phyloP scores from a whole-genome alignment of 768 basidiomycete genomes.

The Lactarius tabidus region DNA sequence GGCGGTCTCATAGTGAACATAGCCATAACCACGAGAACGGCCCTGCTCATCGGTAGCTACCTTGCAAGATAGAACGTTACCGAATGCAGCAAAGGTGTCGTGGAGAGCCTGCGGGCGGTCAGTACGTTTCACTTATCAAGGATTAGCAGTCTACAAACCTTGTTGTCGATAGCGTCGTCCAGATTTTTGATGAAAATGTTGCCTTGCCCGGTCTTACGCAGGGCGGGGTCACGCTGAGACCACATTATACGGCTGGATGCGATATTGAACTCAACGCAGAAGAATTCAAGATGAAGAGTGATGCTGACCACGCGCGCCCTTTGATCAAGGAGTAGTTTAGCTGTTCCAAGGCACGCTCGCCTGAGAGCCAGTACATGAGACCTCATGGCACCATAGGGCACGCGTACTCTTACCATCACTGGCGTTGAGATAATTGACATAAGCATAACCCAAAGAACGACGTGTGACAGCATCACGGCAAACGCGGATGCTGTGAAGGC shows the following conservation, averaged over 20 bases:
- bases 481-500: conserved; percentile 78
- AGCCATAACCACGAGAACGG: conserved; percentile 95
- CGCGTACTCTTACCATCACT: conserved; percentile 65
- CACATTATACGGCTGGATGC: conserved; percentile 97
- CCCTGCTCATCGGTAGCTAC: conserved; percentile 96
- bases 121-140: neutral
- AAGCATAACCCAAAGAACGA: conserved; percentile 98
- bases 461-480: conserved; percentile 99
- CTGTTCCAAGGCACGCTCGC: conserved; percentile 97
- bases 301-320: conserved; percentile 82
- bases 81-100: conserved; percentile 98
- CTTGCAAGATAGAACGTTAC: conserved; percentile 98
- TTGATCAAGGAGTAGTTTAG: conserved; percentile 99
- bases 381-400: conserved; percentile 1
- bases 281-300: conserved; percentile 14
- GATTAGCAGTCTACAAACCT: conserved; percentile 43
- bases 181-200: conserved; percentile 99
- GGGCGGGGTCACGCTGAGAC: conserved; percentile 99
- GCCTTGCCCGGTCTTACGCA: conserved; percentile 99
- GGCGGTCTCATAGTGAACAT: conserved; percentile 97
- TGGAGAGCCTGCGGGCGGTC: conserved; percentile 73
- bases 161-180: conserved; percentile 96
- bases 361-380: conserved; percentile 37
- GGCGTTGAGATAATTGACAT: conserved; percentile 97
- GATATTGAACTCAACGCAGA: conserved; percentile 7